These are phyloP conservation scores for Mycena epipterygia DNA, from an alignment of 768 basidiomycete species.

Conservation along the genomic window DNA sequence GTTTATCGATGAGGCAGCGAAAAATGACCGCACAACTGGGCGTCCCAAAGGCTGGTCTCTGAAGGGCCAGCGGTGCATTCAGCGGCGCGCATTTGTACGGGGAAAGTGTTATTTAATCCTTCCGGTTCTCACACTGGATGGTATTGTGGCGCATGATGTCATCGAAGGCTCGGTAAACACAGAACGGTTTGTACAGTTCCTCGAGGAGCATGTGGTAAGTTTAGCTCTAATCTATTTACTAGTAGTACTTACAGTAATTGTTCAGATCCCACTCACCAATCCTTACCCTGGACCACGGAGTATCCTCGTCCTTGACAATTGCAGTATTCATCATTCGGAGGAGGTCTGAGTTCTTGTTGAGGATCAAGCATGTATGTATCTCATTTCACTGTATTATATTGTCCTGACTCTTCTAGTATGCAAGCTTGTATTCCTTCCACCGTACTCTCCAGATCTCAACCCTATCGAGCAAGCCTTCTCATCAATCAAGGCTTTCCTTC, in stretches of 20 bases:
- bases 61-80: constrained; percentile 16
- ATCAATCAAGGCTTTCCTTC: constrained; percentile 16
- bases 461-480: constrained; percentile 43
- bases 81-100: constrained; percentile 26
- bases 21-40: not conserved
- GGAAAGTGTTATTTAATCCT: too few relatives aligned
- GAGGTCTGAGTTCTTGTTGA: too few relatives aligned
- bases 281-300: too few relatives aligned
- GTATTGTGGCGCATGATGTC: too few relatives aligned
- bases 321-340: too few relatives aligned
- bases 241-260: too few relatives aligned
- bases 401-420: not conserved
- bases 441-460: constrained; percentile 46
- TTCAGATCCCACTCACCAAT: too few relatives aligned
- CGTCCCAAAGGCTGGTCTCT: not conserved
- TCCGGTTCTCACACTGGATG: not conserved
- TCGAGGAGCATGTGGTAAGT: too few relatives aligned
- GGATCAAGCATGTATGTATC: not conserved
- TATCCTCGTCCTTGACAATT: too few relatives aligned
- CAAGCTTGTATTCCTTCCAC: constrained; percentile 41
- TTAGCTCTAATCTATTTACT: too few relatives aligned
- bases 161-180: too few relatives aligned
- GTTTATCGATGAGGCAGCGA: not conserved
- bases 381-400: not conserved
- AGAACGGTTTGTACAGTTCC: too few relatives aligned